These are phyloP conservation scores for Phytophthora melonis DNA, from an alignment of 352 stramenopile species.

Conservation along the genomic window DNA sequence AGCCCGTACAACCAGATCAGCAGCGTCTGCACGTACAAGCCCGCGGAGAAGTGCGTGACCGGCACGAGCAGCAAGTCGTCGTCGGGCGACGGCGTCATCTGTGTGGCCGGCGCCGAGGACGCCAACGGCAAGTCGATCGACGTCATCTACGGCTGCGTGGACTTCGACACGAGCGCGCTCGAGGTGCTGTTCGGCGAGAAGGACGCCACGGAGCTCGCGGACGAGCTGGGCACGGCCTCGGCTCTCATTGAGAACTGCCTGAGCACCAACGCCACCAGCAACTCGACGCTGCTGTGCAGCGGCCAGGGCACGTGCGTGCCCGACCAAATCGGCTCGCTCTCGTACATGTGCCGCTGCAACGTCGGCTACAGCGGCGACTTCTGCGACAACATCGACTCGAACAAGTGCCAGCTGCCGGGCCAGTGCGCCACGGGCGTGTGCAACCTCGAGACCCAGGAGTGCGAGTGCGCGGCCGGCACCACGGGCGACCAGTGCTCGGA, in stretches of 20 bases:
- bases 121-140: conserved; percentile 49
- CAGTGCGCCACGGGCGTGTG: conserved; percentile 75
- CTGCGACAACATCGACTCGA: conserved; percentile 70
- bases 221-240: conserved; percentile 60
- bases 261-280: conserved; percentile 58
- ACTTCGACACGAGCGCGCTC: conserved; percentile 59
- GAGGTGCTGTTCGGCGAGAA: conserved; percentile 74
- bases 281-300: conserved; percentile 60
- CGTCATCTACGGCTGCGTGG: conserved; percentile 79
- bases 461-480: conserved; percentile 68
- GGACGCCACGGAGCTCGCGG: conserved; percentile 55
- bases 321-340: conserved; percentile 43
- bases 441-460: conserved; percentile 74
- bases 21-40: conserved; percentile 82
- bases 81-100: conserved; percentile 52
- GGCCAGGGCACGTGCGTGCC: conserved; percentile 75
- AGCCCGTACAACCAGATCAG: conserved; percentile 79
- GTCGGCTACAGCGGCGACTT: conserved; percentile 72
- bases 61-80: conserved; percentile 55
- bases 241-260: conserved; percentile 55
- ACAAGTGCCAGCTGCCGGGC: conserved; percentile 78
- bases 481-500: conserved; percentile 78
- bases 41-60: conserved; percentile 68
- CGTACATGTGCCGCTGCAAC: conserved; percentile 80
- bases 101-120: conserved; percentile 59